A percentile compares a stretch with the other conserved stretches of the same genome.
phyloP scores from a whole-genome alignment of 306 rosid species.

The Dalbergia cochinchinensis region DNA sequence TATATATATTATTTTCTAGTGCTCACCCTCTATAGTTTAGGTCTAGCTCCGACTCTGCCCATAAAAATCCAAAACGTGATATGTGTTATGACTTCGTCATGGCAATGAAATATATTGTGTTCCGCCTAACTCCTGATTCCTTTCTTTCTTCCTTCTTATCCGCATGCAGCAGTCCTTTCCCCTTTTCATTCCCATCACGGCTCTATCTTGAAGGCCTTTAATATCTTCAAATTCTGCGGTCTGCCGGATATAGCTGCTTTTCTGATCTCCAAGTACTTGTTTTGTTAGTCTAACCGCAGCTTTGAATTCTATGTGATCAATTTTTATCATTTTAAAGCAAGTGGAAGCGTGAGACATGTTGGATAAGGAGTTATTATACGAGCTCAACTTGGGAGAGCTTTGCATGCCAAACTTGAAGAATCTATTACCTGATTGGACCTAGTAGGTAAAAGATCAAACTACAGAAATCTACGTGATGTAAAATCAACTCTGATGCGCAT shows the following conservation, averaged over 20 bases:
- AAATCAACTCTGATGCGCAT: too few relatives aligned
- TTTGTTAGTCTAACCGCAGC: background rate
- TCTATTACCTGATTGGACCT: background rate
- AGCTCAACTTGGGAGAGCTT: slow-evolving; percentile 20
- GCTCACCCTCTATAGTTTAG: too few relatives aligned
- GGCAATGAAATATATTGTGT: background rate
- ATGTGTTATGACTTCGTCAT: background rate
- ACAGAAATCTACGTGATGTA: background rate
- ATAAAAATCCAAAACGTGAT: background rate
- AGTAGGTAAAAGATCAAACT: background rate
- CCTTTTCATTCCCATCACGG: slow-evolving; percentile 4
- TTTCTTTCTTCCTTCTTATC: background rate
- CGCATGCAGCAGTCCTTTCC: background rate
- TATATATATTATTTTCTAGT: too few relatives aligned
- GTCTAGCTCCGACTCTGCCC: background rate
- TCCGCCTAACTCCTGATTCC: slow-evolving; percentile 24
- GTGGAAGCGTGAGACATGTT: background rate
- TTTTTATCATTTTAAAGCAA: background rate
- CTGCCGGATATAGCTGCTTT: background rate
- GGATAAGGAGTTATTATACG: background rate
- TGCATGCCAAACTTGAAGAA: slow-evolving; percentile 1
- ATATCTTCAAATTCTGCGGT: background rate
- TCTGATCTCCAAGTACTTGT: background rate
- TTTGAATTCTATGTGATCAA: background rate
- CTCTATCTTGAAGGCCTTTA: slow-evolving; percentile 19